Evolutionary conservation across 2,329 filamentous ascomycete genomes (phyloP), one percentile per base, ranked within the genome.

Genomic region (Colletotrichum viniferum): DNA sequence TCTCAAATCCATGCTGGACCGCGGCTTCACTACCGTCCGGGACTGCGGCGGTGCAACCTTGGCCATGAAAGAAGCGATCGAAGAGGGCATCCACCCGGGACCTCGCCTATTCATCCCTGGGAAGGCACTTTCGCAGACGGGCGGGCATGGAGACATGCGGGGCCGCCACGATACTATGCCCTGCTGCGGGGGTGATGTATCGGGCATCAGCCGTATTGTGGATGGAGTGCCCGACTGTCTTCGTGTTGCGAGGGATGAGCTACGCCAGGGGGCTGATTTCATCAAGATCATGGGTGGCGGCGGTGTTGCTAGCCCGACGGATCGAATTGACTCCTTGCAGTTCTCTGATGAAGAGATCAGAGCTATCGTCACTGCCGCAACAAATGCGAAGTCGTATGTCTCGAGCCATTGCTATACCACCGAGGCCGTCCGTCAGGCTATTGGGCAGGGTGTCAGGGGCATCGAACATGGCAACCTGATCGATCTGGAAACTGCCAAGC

Each of bases 1-100:
- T 14, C 36, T 56, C 5, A 71, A 65, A 21, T 84, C 89, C 73
- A 91, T 91, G 83, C 85, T 92, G 0, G 79, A 82, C 38, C 86
- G 90, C n/a, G 91, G 91, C 2, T 92, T 92, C 81, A 92, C 91
- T 2, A 89, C 85, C 4, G 85, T 90, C 5, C 86, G 91, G 2
- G 91, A 92, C 79, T 90, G 88, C 61, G 91, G 90, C 1, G 91
- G 91, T 5, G 90, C 90, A 3, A 83, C 84, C 3, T 21, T 52
- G 43, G 43, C 43, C n/a, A 52, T 52, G 43, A 52, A 52, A 52
- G 43, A 52, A 52, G 43, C 43, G n/a, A 3, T 52, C n/a, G 43
- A 52, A 13, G 43, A 52, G n/a, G 43, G 43, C 1, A 84, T 92
- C 0, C 85, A 89, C 60, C 86, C 87, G 2, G 90, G 90, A 0